phyloP scores from a whole-genome alignment of 192 early-diverging fungal species.

The Funneliformis geosporum region DNA sequence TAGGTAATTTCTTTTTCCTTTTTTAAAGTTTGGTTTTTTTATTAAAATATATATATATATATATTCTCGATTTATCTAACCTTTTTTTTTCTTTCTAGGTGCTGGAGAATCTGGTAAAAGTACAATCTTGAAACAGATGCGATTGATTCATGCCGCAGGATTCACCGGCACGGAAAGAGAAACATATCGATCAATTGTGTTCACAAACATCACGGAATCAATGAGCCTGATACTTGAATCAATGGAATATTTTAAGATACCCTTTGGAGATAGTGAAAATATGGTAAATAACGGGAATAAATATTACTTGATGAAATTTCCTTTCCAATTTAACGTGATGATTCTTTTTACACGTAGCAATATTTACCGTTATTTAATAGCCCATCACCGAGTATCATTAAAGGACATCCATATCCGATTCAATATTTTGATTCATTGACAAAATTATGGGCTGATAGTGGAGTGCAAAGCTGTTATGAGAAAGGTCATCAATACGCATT shows the following conservation, averaged over 20 bases:
- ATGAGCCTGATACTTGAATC: constrained; percentile 95
- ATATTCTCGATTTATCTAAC: background rate
- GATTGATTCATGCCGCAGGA: constrained; percentile 93
- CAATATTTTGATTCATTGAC: constrained; percentile 79
- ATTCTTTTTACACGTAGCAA: constrained; percentile 40
- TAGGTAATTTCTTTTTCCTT: background rate
- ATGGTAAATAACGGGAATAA: constrained; percentile 4
- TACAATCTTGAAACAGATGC: constrained; percentile 98
- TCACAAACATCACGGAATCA: constrained; percentile 91
- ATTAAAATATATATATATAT: too few relatives aligned
- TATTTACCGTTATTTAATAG: constrained; percentile 75
- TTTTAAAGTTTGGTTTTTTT: too few relatives aligned
- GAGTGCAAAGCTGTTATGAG: constrained; percentile 78
- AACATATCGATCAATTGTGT: constrained; percentile 94
- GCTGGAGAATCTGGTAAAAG: constrained; percentile 98
- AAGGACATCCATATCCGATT: constrained; percentile 78
- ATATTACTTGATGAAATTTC: background rate
- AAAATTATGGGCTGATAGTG: constrained; percentile 82
- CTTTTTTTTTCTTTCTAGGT: constrained; percentile 46
- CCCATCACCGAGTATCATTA: constrained; percentile 82
- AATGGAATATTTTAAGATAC: constrained; percentile 84
- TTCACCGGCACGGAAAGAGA: constrained; percentile 86
- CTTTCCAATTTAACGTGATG: too few relatives aligned
- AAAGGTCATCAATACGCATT: constrained; percentile 89
- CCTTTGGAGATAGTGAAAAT: constrained; percentile 69